A percentile compares a stretch with the other conserved stretches of the same genome.
phyloP scores from a whole-genome alignment of 331 rosid genomes.

The Quercus lobata region DNA sequence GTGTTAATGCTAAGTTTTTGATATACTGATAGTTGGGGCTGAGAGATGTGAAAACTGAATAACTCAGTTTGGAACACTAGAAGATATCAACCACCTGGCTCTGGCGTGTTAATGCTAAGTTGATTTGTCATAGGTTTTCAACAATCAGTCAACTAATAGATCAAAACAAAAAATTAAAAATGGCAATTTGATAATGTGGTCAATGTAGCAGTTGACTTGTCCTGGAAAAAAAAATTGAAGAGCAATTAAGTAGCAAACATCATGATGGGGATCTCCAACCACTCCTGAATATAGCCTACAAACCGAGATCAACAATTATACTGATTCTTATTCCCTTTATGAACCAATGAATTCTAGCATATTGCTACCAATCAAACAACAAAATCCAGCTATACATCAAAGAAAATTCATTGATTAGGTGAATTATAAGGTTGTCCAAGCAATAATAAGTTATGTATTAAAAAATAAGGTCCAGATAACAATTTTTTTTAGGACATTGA shows the following conservation, averaged over 20 bases:
- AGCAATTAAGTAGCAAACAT: background rate
- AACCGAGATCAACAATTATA: background rate
- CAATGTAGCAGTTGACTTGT: constrained; percentile 21
- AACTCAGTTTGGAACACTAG: no score
- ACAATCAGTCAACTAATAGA: constrained; percentile 6
- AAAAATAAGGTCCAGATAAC: background rate
- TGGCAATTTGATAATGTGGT: background rate
- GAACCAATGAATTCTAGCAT: no score
- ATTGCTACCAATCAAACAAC: background rate
- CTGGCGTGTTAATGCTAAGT: background rate
- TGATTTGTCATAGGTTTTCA: background rate
- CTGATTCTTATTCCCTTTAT: background rate
- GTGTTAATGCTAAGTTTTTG: background rate
- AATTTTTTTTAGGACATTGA: no score
- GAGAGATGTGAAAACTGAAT: no score
- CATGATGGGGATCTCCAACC: background rate
- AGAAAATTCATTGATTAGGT: background rate
- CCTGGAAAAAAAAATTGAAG: background rate
- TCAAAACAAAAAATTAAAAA: background rate
- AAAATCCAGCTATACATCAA: background rate
- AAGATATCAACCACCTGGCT: no score
- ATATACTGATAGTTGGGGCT: no score
- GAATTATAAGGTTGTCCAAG: background rate
- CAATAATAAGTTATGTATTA: background rate
- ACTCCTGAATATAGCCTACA: no score